A percentile compares a stretch with the other conserved stretches of the same genome.
Evolutionary conservation across 2,329 filamentous ascomycete species (phyloP).

Genomic region (Diaporthe ilicicola): DNA sequence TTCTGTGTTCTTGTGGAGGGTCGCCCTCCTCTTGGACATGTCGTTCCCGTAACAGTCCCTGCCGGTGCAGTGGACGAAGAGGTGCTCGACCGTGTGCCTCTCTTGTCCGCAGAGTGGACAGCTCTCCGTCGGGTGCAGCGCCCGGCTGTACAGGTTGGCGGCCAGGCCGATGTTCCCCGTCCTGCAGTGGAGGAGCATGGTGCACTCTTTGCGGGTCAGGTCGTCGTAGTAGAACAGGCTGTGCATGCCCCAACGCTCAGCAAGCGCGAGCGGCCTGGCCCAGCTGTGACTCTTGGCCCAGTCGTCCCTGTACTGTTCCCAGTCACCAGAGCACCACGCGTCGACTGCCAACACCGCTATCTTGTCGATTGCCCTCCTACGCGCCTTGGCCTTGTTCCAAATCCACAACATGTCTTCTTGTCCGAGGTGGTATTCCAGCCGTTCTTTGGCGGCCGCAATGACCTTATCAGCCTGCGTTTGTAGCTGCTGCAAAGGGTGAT

Average conservation of each 20-base stretch:
- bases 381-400: background rate
- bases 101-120: background rate
- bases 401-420: accelerated
- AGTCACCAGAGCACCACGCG: background rate
- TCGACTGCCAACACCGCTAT: background rate
- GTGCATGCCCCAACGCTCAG: background rate
- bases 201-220: background rate
- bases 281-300: background rate
- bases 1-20: background rate
- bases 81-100: background rate
- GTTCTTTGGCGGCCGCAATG: background rate
- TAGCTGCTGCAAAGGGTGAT: background rate
- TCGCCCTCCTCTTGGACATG: background rate
- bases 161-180: background rate
- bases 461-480: background rate
- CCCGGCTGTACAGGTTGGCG: background rate
- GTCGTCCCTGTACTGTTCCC: background rate
- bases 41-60: background rate
- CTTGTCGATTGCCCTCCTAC: background rate
- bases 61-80: background rate
- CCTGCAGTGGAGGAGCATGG: conserved; percentile 4
- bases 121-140: background rate
- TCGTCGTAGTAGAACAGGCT: background rate
- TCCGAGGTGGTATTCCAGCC: background rate
- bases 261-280: background rate